These are phyloP conservation scores for Globisporangium recalcitrans DNA, from an alignment of 352 stramenopile species.

Conservation along the genomic window DNA sequence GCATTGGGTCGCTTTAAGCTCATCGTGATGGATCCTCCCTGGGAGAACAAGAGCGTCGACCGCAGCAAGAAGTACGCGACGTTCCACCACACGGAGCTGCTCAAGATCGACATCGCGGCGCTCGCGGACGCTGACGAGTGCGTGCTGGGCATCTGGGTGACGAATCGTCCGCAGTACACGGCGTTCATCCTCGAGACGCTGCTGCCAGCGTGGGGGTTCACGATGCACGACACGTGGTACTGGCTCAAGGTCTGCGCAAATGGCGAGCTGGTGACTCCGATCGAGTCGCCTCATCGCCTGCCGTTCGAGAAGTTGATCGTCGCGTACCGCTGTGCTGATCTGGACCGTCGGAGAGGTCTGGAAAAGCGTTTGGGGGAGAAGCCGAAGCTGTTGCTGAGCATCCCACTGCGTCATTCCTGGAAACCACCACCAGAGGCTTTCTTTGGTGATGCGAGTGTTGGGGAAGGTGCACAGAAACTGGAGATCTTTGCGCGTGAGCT, in stretches of 20 bases:
- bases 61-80: constrained; percentile 50
- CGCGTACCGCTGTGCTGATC: constrained; percentile 29
- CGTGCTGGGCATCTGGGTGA: constrained; percentile 72
- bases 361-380: constrained; percentile 24
- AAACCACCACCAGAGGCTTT: constrained; percentile 65
- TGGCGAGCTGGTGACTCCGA: constrained; percentile 51
- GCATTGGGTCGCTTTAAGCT: constrained; percentile 23
- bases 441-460: constrained; percentile 23
- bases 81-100: constrained; percentile 54
- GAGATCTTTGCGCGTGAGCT: constrained; percentile 73
- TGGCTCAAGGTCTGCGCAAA: constrained; percentile 66
- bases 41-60: constrained; percentile 73
- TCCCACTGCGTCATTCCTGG: constrained; percentile 74
- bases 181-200: constrained; percentile 50
- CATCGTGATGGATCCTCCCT: constrained; percentile 71
- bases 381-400: constrained; percentile 45
- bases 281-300: constrained; percentile 56
- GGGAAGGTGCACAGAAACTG: constrained; percentile 20
- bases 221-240: constrained; percentile 56
- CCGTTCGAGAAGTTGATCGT: constrained; percentile 65
- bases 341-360: constrained; percentile 18
- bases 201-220: constrained; percentile 58
- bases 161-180: constrained; percentile 55
- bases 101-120: constrained; percentile 33
- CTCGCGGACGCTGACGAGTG: constrained; percentile 34